phyloP scores from a whole-genome alignment of 257 asterid genomes.

The Cinchona pubescens region DNA sequence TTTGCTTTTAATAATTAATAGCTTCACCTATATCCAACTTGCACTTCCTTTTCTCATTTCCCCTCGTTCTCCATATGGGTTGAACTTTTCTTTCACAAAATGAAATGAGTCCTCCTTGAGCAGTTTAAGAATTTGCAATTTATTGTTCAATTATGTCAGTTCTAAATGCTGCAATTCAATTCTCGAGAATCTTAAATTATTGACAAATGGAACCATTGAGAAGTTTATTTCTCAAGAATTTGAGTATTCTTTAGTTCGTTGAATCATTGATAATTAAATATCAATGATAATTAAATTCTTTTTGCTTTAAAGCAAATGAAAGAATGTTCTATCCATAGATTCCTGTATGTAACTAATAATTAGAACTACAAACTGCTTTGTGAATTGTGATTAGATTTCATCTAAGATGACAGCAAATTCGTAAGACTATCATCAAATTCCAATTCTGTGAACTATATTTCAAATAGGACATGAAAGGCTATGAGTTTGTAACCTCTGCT shows the following conservation, averaged over 20 bases:
- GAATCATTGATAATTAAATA: background rate
- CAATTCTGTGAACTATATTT: too few relatives aligned
- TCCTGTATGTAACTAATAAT: background rate
- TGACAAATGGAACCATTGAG: background rate
- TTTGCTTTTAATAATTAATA: background rate
- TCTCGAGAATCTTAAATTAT: background rate
- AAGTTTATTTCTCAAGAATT: background rate
- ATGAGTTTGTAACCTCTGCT: background rate
- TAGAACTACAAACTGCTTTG: background rate
- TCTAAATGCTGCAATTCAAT: background rate
- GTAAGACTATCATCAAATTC: too few relatives aligned
- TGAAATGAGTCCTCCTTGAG: background rate
- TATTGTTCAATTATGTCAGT: background rate
- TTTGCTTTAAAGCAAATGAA: background rate
- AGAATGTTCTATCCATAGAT: background rate
- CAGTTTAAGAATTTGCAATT: too few relatives aligned
- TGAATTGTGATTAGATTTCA: background rate
- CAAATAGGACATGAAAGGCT: background rate
- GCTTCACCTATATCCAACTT: background rate
- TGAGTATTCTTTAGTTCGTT: background rate
- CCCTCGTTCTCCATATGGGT: background rate
- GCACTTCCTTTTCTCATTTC: background rate
- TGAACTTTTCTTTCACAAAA: background rate
- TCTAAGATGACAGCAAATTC: background rate
- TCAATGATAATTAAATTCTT: too few relatives aligned